phyloP scores from a whole-genome alignment of 768 basidiomycete species.

The Termitomyces sp. region DNA sequence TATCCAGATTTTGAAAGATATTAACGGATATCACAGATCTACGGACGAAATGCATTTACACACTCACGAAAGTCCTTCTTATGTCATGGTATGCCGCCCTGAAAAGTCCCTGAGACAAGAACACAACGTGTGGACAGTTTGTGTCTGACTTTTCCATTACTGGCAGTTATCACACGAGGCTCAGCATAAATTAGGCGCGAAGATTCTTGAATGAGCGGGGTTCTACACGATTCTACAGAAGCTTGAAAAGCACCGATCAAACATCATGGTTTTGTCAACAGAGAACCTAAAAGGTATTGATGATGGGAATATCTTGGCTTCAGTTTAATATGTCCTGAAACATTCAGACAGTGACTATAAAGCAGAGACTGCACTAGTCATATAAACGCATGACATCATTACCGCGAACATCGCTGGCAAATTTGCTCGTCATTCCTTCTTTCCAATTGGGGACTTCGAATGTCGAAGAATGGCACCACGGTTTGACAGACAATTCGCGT shows the following conservation, averaged over 20 bases:
- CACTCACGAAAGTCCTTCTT: not conserved
- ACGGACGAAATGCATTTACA: not conserved
- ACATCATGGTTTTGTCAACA: not conserved
- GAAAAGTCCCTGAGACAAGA: not conserved
- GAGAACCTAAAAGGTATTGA: not conserved
- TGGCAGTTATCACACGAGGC: not conserved
- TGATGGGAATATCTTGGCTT: not conserved
- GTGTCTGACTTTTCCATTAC: not conserved
- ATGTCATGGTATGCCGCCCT: not conserved
- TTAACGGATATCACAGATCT: not conserved
- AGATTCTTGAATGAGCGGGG: not conserved
- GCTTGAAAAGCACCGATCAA: not conserved
- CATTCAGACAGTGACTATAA: not conserved
- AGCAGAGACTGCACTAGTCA: conserved; percentile 18
- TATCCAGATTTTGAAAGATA: not conserved
- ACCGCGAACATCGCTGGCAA: conserved; percentile 39
- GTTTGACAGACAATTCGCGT: conserved; percentile 38
- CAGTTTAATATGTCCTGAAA: not conserved
- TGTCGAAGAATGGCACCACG: conserved; percentile 45
- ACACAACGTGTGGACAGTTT: not conserved
- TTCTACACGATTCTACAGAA: not conserved
- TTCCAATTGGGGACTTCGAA: conserved; percentile 43
- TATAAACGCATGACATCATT: conserved; percentile 37
- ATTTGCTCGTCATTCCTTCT: conserved; percentile 37
- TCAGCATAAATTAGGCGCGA: not conserved